These are phyloP conservation scores for Pseudogymnoascus sp. DNA, from an alignment of 2,329 filamentous ascomycete genomes.

Conservation along the genomic window DNA sequence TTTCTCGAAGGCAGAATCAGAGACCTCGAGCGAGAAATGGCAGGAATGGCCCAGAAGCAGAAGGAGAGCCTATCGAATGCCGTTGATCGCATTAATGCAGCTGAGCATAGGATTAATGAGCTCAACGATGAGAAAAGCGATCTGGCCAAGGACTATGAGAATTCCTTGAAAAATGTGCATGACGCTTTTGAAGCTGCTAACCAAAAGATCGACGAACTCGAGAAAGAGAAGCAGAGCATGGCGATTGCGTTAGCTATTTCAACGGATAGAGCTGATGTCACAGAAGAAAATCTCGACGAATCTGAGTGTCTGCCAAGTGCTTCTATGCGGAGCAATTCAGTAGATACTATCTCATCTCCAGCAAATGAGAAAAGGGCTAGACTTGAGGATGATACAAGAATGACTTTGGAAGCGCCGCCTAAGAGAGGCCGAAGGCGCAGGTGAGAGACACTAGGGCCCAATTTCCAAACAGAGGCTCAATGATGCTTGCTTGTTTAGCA, in stretches of 20 bases:
- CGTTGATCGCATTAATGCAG: neutral
- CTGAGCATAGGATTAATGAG: neutral
- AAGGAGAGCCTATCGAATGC: neutral
- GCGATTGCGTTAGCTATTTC: neutral
- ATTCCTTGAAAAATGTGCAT: neutral
- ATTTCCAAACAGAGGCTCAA: no score
- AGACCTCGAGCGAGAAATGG: neutral
- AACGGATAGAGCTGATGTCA: neutral
- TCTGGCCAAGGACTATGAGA: neutral
- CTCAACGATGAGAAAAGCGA: neutral
- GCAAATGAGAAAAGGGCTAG: neutral
- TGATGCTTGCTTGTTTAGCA: no score
- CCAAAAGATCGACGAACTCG: neutral
- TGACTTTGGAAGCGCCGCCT: neutral
- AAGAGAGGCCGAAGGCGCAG: neutral
- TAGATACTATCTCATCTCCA: neutral
- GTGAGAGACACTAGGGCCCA: neutral
- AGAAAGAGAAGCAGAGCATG: neutral
- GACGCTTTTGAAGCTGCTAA: neutral
- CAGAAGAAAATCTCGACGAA: neutral
- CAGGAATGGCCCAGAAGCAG: neutral
- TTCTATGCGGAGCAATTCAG: neutral
- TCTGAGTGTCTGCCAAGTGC: neutral
- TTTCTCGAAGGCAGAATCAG: neutral
- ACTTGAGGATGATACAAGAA: neutral